Evolutionary conservation across 768 basidiomycete species (phyloP).

Genomic region (Agaricus bisporus): DNA sequence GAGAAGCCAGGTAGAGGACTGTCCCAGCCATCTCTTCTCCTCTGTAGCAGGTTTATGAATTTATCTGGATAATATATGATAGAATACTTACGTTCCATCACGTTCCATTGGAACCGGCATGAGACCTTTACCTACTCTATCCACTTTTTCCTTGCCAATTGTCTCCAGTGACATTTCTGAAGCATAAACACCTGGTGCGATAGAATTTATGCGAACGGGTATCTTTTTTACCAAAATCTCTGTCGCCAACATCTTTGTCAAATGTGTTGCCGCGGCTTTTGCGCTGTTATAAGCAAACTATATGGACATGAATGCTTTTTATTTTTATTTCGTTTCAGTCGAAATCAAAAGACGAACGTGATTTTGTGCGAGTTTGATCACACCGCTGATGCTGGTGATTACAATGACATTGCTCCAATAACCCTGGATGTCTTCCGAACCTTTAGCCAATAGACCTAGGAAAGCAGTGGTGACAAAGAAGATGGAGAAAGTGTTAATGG

Average conservation of each 20-base stretch:
- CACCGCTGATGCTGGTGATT: constrained; percentile 71
- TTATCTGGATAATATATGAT: neutral
- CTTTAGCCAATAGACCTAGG: constrained; percentile 68
- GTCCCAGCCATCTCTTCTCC: constrained; percentile 74
- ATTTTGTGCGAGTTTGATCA: constrained; percentile 64
- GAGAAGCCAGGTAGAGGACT: constrained; percentile 67
- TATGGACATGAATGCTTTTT: neutral
- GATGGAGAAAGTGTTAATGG: constrained; percentile 68
- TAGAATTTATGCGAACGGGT: constrained; percentile 65
- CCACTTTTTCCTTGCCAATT: constrained; percentile 40
- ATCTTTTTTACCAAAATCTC: constrained; percentile 67
- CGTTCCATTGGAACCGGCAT: constrained; percentile 55
- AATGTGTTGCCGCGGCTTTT: constrained; percentile 71
- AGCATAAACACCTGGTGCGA: constrained; percentile 71
- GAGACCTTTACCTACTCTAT: constrained; percentile 56
- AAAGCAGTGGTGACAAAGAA: constrained; percentile 77
- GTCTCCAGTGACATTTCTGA: constrained; percentile 67
- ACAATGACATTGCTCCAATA: constrained; percentile 69
- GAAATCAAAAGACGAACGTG: constrained; percentile 46
- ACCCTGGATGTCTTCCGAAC: constrained; percentile 49
- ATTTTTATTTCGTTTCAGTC: neutral
- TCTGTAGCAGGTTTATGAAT: constrained; percentile 25
- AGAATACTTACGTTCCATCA: constrained; percentile 58
- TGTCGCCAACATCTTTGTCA: constrained; percentile 73
- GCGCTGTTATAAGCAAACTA: constrained; percentile 81